Base-by-base conservation (phyloP, 1,284 basidiomycete genomes). In the Trichosporon ovoides region DNA sequence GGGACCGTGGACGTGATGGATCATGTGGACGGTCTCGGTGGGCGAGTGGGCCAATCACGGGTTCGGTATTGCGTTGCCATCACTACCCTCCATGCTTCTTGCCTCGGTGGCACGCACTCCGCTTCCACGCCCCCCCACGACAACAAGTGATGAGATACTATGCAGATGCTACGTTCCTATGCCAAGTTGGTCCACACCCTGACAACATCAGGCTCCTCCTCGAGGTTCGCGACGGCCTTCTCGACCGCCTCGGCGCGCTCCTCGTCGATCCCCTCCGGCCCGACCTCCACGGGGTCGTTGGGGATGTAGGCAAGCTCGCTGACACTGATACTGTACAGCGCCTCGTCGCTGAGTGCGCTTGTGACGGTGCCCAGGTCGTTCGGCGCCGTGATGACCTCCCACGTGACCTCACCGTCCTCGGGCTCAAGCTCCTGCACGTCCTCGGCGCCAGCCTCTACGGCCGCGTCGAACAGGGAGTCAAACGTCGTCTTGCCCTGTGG, bases 381-480 rank as follows among this genome's bases (percentile, higher is more conserved):
- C 5, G 68, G 64, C 3, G 68, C 63, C 2, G 70, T 72, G 14
- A 66, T 60, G 28, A 75, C 66, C 71, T 76, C 57, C 20, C 58
- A 74, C 31, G 65, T 36, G 13, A 20, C n/a, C 18, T 35, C 33
- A 7, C 64, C 71, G 1, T 68, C 65, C 14, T 72, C 72, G 16
- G 55, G 58, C 52, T 66, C 63, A 1, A 63, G 56, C 55, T 71
- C 81, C 77, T 54, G 78, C 73, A 80, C 72, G 63, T 82, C 81
- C 54, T 82, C 79, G 33, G 78, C 78, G n/a, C 77, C 77, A 13
- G 61, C 71, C 20, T 78, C 76, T 6, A 76, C 59, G 2, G 75
- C 75, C 4, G 72, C 50, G 10, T 78, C 77, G 55, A 78, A 76
- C 28, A 78, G 60, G 6, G 66, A 60, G 51, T 79, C 78, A 49